Percentiles rank a stretch among this genome's conserved stretches.
These are phyloP conservation scores for Coniochaeta pulveracea DNA, from an alignment of 2,329 filamentous ascomycete genomes.

Conservation along the genomic window DNA sequence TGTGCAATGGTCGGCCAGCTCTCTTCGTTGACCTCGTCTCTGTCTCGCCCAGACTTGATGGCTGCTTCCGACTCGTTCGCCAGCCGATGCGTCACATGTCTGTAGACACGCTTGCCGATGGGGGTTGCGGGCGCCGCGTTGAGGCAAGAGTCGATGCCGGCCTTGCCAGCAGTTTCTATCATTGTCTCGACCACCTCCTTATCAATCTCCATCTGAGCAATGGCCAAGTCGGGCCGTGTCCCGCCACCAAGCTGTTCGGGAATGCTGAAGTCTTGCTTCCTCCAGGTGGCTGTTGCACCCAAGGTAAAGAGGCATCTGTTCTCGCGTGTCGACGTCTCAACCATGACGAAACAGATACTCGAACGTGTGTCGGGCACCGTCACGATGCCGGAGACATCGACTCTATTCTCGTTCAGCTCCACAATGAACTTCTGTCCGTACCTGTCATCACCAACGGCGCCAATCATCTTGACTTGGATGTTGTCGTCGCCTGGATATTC, in stretches of 20 bases:
- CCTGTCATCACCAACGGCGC: neutral
- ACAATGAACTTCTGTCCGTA: neutral
- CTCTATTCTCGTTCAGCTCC: neutral
- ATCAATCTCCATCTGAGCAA: conserved; percentile 1
- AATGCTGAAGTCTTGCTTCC: neutral
- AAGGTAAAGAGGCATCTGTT: neutral
- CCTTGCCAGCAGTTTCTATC: neutral
- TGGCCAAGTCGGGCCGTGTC: neutral
- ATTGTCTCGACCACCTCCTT: neutral
- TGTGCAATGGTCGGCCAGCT: neutral
- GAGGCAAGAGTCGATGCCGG: neutral
- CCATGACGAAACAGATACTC: conserved; percentile 1
- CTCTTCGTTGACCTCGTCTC: neutral
- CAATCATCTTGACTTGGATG: conserved; percentile 1
- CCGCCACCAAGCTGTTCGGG: neutral
- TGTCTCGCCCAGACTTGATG: neutral
- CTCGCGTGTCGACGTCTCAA: neutral
- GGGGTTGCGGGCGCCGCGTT: neutral
- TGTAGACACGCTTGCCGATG: neutral
- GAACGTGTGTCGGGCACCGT: neutral
- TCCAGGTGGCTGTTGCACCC: neutral
- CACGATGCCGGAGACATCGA: conserved; percentile 1
- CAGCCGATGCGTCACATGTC: neutral
- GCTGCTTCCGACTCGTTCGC: neutral
- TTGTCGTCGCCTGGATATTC: neutral